phyloP scores from a whole-genome alignment of 805 yeast species.

The Pichia cabralensis region DNA sequence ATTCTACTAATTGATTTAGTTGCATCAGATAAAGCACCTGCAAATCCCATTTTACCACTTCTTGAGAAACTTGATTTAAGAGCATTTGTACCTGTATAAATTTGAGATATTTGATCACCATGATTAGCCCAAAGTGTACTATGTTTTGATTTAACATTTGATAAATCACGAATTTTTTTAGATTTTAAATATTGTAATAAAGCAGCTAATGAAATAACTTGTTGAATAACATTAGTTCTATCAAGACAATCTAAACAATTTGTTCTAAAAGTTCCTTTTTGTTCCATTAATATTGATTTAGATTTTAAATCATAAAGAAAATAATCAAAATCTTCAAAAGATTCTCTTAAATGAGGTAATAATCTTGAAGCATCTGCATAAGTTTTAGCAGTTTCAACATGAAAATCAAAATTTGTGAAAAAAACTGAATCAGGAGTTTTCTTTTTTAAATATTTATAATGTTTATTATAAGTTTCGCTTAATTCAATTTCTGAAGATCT shows the following conservation, averaged over 20 bases:
- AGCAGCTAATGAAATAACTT: constrained; percentile 68
- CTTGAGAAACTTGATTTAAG: constrained; percentile 89
- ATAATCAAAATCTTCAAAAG: constrained; percentile 73
- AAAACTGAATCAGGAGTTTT: constrained; percentile 32
- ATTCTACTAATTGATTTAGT: constrained; percentile 91
- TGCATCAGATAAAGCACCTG: constrained; percentile 95
- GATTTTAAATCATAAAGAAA: constrained; percentile 57
- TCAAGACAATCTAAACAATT: constrained; percentile 94
- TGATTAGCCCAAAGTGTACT: constrained; percentile 96
- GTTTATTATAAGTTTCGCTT: constrained; percentile 53
- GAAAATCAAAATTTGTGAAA: constrained; percentile 87
- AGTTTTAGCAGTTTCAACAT: constrained; percentile 82
- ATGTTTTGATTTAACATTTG: constrained; percentile 62
- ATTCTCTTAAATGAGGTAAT: constrained; percentile 50
- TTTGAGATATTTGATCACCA: constrained; percentile 92
- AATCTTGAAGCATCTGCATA: constrained; percentile 75
- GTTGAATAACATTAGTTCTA: constrained; percentile 83
- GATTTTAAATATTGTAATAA: constrained; percentile 39
- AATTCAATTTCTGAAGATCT: constrained; percentile 71
- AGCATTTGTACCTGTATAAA: constrained; percentile 97
- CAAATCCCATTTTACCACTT: constrained; percentile 91
- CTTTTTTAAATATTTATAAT: constrained; percentile 35
- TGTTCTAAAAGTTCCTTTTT: constrained; percentile 84
- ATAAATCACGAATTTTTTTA: constrained; percentile 22
- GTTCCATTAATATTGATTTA: constrained; percentile 55